Evolutionary conservation across 768 basidiomycete genomes (phyloP).

Genomic region (Leccinum subtestaceum): DNA sequence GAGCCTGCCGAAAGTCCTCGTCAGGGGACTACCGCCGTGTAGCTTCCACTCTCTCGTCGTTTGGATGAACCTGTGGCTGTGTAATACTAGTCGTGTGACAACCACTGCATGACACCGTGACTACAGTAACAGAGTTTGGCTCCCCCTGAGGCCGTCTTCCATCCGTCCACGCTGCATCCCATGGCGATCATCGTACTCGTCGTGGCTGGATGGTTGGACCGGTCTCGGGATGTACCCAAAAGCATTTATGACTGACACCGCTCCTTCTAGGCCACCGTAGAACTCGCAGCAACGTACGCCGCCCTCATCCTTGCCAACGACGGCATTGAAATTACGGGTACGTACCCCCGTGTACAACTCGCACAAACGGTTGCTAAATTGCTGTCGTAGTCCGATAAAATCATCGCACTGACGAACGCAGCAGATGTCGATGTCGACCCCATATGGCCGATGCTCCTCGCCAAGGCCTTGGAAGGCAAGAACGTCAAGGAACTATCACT

Average conservation of each 20-base stretch:
- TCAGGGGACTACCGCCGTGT: too few species aligned
- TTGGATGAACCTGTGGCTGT: too few species aligned
- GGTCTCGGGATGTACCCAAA: slow-evolving; percentile 4
- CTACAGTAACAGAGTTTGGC: too few species aligned
- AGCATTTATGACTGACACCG: neutral
- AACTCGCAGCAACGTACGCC: slow-evolving; percentile 94
- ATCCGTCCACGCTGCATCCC: neutral
- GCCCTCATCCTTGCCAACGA: slow-evolving; percentile 94
- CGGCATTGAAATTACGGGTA: slow-evolving; percentile 92
- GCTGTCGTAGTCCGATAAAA: slow-evolving; percentile 79
- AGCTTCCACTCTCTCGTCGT: too few species aligned
- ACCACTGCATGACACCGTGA: too few species aligned
- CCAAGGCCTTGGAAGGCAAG: slow-evolving; percentile 97
- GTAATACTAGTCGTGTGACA: too few species aligned
- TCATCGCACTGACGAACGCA: slow-evolving; percentile 76
- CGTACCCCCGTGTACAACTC: slow-evolving; percentile 34
- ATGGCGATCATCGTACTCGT: neutral
- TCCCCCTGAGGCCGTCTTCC: too few species aligned
- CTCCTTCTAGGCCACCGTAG: slow-evolving; percentile 48
- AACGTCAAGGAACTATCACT: slow-evolving; percentile 81
- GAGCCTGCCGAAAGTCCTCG: too few species aligned
- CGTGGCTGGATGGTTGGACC: slow-evolving; percentile 28
- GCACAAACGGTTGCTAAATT: neutral
- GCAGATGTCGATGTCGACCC: slow-evolving; percentile 87
- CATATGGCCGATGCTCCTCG: slow-evolving; percentile 96